Conservation (phyloP, 129 eudicot genomes). For the Flaveria bidentis region DNA sequence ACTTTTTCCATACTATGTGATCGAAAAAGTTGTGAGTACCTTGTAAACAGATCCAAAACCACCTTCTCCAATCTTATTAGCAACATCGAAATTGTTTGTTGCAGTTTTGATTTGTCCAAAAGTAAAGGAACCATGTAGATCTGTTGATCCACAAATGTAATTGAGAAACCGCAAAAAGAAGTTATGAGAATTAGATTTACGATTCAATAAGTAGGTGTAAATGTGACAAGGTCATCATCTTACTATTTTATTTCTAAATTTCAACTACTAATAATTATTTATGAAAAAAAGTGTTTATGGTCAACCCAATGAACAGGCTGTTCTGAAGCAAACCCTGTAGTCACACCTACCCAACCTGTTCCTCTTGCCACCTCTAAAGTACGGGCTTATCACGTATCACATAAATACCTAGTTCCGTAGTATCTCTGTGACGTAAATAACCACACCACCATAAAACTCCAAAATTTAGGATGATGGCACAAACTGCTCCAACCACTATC, state of each 20-base stretch:
- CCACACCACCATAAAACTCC: constrained; percentile 63
- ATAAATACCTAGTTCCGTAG: constrained; percentile 43
- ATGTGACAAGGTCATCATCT: neutral
- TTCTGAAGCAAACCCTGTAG: neutral
- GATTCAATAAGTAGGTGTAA: too few species aligned
- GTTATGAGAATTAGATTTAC: too few species aligned
- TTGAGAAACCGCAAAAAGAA: constrained; percentile 15
- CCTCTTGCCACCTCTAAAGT: neutral
- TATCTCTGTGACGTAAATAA: constrained; percentile 32
- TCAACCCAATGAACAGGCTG: neutral
- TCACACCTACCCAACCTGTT: neutral
- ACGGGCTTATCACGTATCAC: neutral
- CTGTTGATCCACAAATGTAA: constrained; percentile 34
- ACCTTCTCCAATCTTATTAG: constrained; percentile 86
- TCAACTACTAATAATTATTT: neutral
- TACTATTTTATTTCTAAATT: neutral
- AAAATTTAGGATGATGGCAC: constrained; percentile 35
- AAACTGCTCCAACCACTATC: constrained; percentile 53
- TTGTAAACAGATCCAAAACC: constrained; percentile 83
- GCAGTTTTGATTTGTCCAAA: constrained; percentile 68
- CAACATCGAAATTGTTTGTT: constrained; percentile 57
- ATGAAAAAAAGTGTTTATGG: neutral
- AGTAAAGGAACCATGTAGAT: constrained; percentile 57
- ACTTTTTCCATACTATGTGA: neutral
- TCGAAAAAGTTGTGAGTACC: constrained; percentile 38